Percentiles rank a stretch among this genome's conserved stretches.
Conservation (phyloP, 169 alveolate genomes). For the Eimeria necatrix region DNA sequence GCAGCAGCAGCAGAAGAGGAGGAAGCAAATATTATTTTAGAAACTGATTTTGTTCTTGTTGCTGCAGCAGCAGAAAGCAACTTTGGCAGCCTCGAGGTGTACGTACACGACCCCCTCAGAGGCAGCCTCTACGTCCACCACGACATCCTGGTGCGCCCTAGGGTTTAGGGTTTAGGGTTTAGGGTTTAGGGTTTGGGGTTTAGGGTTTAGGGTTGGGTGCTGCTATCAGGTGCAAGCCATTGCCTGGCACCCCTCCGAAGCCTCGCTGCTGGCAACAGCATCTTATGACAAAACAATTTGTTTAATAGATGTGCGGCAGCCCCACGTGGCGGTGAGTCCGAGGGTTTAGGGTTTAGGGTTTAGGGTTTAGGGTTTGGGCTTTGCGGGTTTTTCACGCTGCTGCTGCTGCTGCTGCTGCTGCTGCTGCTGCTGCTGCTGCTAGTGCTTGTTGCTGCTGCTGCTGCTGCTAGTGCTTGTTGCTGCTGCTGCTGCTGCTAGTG, state of each 20-base stretch:
- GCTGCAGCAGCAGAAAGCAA: slow-evolving; percentile 84
- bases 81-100: slow-evolving; percentile 83
- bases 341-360: slow-evolving; percentile 4
- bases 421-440: no score
- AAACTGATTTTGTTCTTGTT: slow-evolving; percentile 81
- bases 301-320: slow-evolving; percentile 25
- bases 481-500: no score
- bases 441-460: no score
- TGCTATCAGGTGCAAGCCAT: slow-evolving; percentile 75
- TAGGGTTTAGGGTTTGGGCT: slow-evolving; percentile 50
- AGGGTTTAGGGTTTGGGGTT: not conserved
- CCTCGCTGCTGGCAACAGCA: slow-evolving; percentile 74
- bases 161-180: not conserved
- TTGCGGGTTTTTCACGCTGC: not conserved
- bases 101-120: slow-evolving; percentile 81
- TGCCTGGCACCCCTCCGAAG: slow-evolving; percentile 83
- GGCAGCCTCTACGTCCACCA: slow-evolving; percentile 87
- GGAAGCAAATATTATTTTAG: slow-evolving; percentile 81
- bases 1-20: slow-evolving; percentile 83
- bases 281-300: slow-evolving; percentile 54
- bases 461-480: no score
- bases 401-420: no score
- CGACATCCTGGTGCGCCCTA: slow-evolving; percentile 78
- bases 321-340: not conserved
- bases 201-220: not conserved